Base-by-base conservation (phyloP, 83 land plant genomes). In the Picea abies region DNA sequence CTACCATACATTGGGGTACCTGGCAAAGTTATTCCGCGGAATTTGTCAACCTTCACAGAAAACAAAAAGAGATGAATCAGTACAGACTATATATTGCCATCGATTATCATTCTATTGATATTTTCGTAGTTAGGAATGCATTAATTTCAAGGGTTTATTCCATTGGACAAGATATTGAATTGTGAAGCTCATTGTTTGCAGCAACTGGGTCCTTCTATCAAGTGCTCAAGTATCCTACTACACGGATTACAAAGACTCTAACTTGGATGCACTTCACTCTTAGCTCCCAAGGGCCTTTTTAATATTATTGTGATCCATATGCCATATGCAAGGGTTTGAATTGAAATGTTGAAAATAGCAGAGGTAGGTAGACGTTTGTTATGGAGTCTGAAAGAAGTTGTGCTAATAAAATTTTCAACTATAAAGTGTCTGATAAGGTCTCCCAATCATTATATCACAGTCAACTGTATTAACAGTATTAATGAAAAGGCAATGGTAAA, bases 21-120 rank as follows among this genome's bases (percentile, higher is more conserved):
- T 58, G 96, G 92, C 72, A 93, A 87, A 56, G 93, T 91, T 25
- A 85, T 81, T 47, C 94, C 96, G 63, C 89, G 85, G 67, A 93
- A 93, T 44, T 91, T 79, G 44, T 93, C 85, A 26, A 87, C 92
- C 96, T 93, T 47, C 3, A 37, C 52, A 52, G 44, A 80, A 63
- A 37, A 63, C 5, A 80, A 41, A 3, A 23, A 20, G 15, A 63
- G 56, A 64, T 19, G 29, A 77, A 77, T 77, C 62, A 77, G 25
- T 77, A 72, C 23, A 35, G 16, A 1, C 14, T 70, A 39, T 17
- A 70, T 37, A 17, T 29, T 37, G 39, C 6, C 19, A 70, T 16
- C 4, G 0, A 16, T 16, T 68, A 32, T 32, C 14, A 68, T 68
- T 32, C 14, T 68, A 14, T 68, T 17, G 4, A 15, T 69, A 69